A percentile compares a stretch with the other conserved stretches of the same genome.
Evolutionary conservation across 345 rosid genomes (phyloP).

Genomic region (Conringia planisiliqua): DNA sequence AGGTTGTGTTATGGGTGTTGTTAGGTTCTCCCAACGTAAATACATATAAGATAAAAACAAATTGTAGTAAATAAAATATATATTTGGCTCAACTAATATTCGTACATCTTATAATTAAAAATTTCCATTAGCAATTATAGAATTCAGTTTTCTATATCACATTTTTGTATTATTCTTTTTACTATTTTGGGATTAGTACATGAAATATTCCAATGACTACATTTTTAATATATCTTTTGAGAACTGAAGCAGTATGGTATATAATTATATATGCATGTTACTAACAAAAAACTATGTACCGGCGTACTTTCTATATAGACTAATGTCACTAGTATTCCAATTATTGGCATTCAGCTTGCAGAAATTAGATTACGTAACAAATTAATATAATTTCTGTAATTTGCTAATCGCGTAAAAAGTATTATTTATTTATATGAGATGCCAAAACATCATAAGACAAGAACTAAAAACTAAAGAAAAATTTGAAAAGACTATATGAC

Average conservation of each 20-base stretch:
- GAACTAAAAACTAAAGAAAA: neutral
- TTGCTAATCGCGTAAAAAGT: neutral
- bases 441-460: slow-evolving; percentile 1
- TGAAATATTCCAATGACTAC: too few species aligned
- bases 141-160: too few species aligned
- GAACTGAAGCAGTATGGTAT: neutral
- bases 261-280: too few species aligned
- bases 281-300: neutral
- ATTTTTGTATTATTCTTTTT: too few species aligned
- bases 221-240: too few species aligned
- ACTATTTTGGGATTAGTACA: too few species aligned
- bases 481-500: neutral
- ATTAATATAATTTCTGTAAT: too few species aligned
- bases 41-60: too few species aligned
- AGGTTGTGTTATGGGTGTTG: neutral
- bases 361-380: neutral
- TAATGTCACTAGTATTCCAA: neutral
- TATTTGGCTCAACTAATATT: too few species aligned
- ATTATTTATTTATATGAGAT: neutral
- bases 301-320: neutral
- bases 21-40: neutral
- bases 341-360: neutral
- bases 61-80: too few species aligned
- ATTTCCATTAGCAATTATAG: too few species aligned
- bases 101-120: too few species aligned